Base-by-base conservation (phyloP, 2,329 filamentous ascomycete genomes). In the Pseudonectria foliicola region DNA sequence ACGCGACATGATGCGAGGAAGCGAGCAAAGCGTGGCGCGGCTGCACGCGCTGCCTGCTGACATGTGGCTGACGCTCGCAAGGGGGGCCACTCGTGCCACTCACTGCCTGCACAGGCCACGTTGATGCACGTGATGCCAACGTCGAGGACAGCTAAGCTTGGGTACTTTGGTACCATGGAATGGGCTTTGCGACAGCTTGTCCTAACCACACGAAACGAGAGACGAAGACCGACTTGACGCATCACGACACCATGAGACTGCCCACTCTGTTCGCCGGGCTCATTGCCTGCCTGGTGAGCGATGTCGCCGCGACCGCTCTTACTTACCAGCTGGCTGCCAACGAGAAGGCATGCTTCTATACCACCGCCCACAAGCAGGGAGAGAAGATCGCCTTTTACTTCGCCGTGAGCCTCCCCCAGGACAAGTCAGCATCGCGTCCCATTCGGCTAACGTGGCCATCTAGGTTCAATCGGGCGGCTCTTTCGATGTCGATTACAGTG, bases 361-460 rank as follows among this genome's bases (percentile, higher is more conserved):
- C 85, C 38, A 70, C 78, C 49, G 82, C 90, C 36, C 79, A 88
- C 46, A 77, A 84, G 59, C 74, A 77, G 59, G 82, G 82, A 51
- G 78, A 85, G 54, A 98, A 98, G 76, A 73, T 98, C 49, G 89
- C 92, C 32, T 98, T 98, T 60, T 98, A 98, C 70, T 98, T 98
- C 66, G 93, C 92, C 41, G 92, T 98, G 69, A 48, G 82, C 67
- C 27, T 25, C 33, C n/a, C 25, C 21, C 21, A 21, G 8, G 8
- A 34, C 37, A 31, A 31, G 18, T 31, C 11, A 10, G 31, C 12
- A 23, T 4, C 10, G 13, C 36, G 15, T 7, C 35, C 28, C 12
- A 12, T 32, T 14, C 18, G 37, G 29, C 37, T 51, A 34, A 44
- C 34, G 36, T 33, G 25, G 13, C 18, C n/a, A 2, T 24, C 27